These are phyloP conservation scores for Talinum fruticosum DNA, from an alignment of 148 eudicot species.

Conservation along the genomic window DNA sequence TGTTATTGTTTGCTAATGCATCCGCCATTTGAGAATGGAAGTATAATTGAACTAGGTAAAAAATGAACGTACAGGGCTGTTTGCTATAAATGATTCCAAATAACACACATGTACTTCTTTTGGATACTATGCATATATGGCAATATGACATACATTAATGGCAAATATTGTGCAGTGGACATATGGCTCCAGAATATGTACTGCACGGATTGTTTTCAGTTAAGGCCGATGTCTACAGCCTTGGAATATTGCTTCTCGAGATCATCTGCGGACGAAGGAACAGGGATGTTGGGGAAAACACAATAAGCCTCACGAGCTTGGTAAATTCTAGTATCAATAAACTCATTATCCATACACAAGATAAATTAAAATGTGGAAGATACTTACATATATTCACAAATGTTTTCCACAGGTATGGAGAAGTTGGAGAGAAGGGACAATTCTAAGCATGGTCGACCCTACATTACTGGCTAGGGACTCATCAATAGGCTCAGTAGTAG, in stretches of 20 bases:
- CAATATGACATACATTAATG: too few relatives aligned
- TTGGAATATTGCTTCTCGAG: conserved; percentile 48
- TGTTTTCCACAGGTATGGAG: conserved; percentile 30
- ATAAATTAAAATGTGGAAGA: too few relatives aligned
- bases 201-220: conserved; percentile 40
- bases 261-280: conserved; percentile 38
- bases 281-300: neutral
- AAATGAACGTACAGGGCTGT: too few relatives aligned
- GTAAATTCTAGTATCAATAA: neutral
- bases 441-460: conserved; percentile 17
- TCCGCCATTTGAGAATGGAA: too few relatives aligned
- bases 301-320: conserved; percentile 12
- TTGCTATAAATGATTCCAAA: too few relatives aligned
- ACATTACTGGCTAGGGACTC: neutral
- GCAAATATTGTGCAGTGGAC: too few relatives aligned
- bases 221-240: conserved; percentile 56
- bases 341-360: too few relatives aligned
- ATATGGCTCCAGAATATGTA: too few relatives aligned
- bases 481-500: conserved; percentile 6
- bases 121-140: conserved; percentile 51
- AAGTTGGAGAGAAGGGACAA: conserved; percentile 25
- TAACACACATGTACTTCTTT: too few relatives aligned
- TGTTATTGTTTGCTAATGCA: too few relatives aligned
- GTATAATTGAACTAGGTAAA: too few relatives aligned
- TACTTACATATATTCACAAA: too few relatives aligned